Conservation (phyloP, 176 grass and related monocot species). For the Oryza coarctata region DNA sequence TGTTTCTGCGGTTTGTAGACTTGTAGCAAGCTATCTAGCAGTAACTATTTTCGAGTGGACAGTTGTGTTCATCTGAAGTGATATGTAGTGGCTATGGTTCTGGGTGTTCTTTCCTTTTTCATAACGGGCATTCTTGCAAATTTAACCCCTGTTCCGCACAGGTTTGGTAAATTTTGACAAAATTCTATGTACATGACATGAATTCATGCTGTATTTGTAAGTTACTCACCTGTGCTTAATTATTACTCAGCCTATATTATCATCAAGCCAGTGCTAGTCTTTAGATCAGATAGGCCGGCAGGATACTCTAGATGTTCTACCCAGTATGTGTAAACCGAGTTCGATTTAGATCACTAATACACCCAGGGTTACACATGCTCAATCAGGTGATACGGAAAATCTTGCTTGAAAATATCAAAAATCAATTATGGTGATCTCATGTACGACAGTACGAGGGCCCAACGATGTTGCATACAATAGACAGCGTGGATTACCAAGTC, state of each 20-base stretch:
- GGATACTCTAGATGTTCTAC: not conserved
- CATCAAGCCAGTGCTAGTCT: not conserved
- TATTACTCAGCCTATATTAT: not conserved
- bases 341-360: not conserved
- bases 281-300: not conserved
- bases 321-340: not conserved
- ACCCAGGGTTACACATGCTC: no score
- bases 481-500: no score
- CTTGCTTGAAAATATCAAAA: not conserved
- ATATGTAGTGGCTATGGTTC: not conserved
- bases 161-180: not conserved
- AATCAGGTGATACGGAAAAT: not conserved
- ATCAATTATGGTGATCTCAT: not conserved
- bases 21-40: conserved; percentile 18
- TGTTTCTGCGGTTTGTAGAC: conserved; percentile 28
- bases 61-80: not conserved
- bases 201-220: not conserved
- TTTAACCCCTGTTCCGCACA: not conserved
- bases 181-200: no score
- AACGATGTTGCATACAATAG: not conserved
- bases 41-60: conserved; percentile 4
- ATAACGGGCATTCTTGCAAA: not conserved
- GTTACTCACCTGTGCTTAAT: not conserved
- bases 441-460: no score
- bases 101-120: no score